Evolutionary conservation across 768 basidiomycete species (phyloP).

Genomic region (Amanita pseudoporphyria): DNA sequence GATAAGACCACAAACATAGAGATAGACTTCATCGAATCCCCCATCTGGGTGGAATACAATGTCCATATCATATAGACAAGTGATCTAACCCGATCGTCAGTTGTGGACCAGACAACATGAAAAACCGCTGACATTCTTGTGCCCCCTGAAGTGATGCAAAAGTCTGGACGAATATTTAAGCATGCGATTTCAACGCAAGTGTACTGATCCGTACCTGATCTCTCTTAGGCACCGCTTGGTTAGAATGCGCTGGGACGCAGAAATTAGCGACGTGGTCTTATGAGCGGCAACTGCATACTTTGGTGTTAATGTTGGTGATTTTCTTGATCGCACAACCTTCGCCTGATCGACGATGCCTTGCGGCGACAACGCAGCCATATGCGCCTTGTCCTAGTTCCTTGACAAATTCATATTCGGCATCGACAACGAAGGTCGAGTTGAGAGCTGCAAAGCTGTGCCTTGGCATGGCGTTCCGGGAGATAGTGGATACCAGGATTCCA

Average conservation of each 20-base stretch:
- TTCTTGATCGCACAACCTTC: slow-evolving; percentile 95
- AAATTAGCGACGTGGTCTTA: not conserved
- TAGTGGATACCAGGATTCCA: not conserved
- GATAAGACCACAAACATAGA: slow-evolving; percentile 49
- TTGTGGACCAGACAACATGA: slow-evolving; percentile 4
- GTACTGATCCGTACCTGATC: slow-evolving; percentile 57
- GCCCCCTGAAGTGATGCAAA: slow-evolving; percentile 94
- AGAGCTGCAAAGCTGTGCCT: slow-evolving; percentile 75
- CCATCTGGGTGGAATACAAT: slow-evolving; percentile 88
- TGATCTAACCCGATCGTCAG: slow-evolving; percentile 53
- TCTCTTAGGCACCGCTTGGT: slow-evolving; percentile 96
- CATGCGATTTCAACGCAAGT: slow-evolving; percentile 2
- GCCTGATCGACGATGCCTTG: slow-evolving; percentile 72
- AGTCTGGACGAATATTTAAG: slow-evolving; percentile 39
- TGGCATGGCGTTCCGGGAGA: slow-evolving; percentile 35
- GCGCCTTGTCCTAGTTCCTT: slow-evolving; percentile 97
- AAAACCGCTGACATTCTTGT: slow-evolving; percentile 76
- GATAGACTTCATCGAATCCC: slow-evolving; percentile 95
- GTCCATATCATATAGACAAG: slow-evolving; percentile 97
- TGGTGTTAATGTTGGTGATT: slow-evolving; percentile 90
- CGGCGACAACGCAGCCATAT: slow-evolving; percentile 86
- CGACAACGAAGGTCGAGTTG: slow-evolving; percentile 82
- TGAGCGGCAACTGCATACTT: slow-evolving; percentile 32
- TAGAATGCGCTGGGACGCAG: slow-evolving; percentile 62
- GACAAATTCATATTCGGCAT: slow-evolving; percentile 85